Evolutionary conservation across 331 rosid species (phyloP), one percentile per base, ranked within the genome.

Genomic region (Cucumis variabilis): DNA sequence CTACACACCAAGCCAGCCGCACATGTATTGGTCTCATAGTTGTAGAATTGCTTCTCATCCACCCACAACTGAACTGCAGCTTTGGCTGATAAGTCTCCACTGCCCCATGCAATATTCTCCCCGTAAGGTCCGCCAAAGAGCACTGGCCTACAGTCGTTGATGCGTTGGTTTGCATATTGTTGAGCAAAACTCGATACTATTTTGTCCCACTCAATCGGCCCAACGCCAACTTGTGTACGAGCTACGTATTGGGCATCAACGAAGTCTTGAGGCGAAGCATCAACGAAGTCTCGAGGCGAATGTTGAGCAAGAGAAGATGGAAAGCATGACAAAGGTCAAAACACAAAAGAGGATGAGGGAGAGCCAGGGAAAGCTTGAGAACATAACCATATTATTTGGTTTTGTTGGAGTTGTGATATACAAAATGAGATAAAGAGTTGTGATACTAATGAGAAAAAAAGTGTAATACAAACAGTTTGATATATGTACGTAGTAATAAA

Each of bases 11-110:
- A 17, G 1, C 85, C 72, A 55, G 25, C 0, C 2, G 73, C 81
- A 9, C 93, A 90, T 0, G 84, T 15, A 58, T 90, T 86, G 11
- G 89, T 25, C 53, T 11, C 21, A 70, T 76, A 48, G 41, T 92
- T 27, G 30, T 89, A 92, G 87, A 87, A 37, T 19, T 60, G 87
- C 60, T 72, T 88, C 87, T 91, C 92, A 1, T 27, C n/a, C 6
- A 89, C 91, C 94, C 94, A 92, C 87, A 89, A 6, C 25, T 15
- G 70, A 85, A 92, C 92, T 0, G 92, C 92, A 2, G 48, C 60
- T 0, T 20, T 27, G 25, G 65, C 89, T 0, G 90, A 75, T 21
- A 92, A 83, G 2, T 88, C 68, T 2, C 75, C 68, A 2, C 72
- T 84, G 20, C 87, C 87, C 79, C 86, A 27, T 7, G 94, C 93